Evolutionary conservation across 202 grass and related monocot genomes (phyloP).

Genomic region (Setaria viridis): DNA sequence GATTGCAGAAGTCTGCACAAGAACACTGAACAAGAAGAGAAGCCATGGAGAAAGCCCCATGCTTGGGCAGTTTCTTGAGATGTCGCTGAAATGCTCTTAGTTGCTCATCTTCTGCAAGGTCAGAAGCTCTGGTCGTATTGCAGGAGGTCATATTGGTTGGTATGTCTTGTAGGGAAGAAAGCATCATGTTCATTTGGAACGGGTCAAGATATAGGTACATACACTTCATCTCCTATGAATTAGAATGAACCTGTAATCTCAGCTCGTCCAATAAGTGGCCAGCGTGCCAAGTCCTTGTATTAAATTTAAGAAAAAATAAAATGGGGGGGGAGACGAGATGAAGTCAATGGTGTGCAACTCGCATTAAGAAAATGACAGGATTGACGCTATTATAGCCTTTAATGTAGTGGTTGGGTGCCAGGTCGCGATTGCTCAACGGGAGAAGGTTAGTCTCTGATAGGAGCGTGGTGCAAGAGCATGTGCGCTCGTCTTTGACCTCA

Average conservation of each 20-base stretch:
- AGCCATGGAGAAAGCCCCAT: conserved; percentile 51
- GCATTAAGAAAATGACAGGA: conserved; percentile 32
- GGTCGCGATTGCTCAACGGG: not conserved
- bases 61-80: conserved; percentile 29
- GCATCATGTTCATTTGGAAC: conserved; percentile 42
- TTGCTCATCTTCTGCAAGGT: conserved; percentile 41
- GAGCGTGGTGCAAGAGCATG: conserved; percentile 34
- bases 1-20: conserved; percentile 31
- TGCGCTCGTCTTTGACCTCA: conserved; percentile 29
- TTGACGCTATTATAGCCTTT: not conserved
- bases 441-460: conserved; percentile 12
- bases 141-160: conserved; percentile 32
- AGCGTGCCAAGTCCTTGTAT: conserved; percentile 5
- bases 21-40: conserved; percentile 32
- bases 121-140: conserved; percentile 11
- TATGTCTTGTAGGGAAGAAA: conserved; percentile 17
- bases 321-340: not conserved
- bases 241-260: conserved; percentile 12
- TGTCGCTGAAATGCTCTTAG: conserved; percentile 36
- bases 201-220: conserved; percentile 41
- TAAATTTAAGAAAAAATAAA: not conserved
- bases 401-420: conserved; percentile 27
- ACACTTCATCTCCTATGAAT: conserved; percentile 34
- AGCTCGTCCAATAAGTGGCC: conserved; percentile 29
- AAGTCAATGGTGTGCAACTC: conserved; percentile 43